Evolutionary conservation across 2,329 filamentous ascomycete species (phyloP).

Genomic region (Botrytis byssoidea): DNA sequence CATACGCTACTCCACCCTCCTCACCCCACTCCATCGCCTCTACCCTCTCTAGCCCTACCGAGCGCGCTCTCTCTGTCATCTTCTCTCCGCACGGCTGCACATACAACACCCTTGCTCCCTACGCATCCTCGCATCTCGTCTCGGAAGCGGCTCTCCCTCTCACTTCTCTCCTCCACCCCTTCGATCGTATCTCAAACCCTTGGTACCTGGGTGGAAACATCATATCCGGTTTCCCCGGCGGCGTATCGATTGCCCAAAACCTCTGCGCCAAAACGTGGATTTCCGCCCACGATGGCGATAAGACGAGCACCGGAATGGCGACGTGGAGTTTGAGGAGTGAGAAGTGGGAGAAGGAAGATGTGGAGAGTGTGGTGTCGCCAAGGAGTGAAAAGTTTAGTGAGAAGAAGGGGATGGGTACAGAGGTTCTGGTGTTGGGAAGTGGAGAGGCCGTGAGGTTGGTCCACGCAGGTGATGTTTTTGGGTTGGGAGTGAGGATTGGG

Average conservation of each 20-base stretch:
- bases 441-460: slow-evolving; percentile 47
- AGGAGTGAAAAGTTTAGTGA: slow-evolving; percentile 28
- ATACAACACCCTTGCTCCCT: slow-evolving; percentile 53
- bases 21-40: slow-evolving; percentile 29
- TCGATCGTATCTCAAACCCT: slow-evolving; percentile 57
- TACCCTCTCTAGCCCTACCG: slow-evolving; percentile 39
- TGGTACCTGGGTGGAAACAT: slow-evolving; percentile 62
- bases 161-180: slow-evolving; percentile 63
- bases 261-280: slow-evolving; percentile 59
- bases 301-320: slow-evolving; percentile 53
- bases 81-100: slow-evolving; percentile 64
- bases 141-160: slow-evolving; percentile 58
- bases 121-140: slow-evolving; percentile 56
- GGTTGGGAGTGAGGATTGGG: slow-evolving; percentile 44
- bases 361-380: slow-evolving; percentile 41
- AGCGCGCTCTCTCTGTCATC: slow-evolving; percentile 56
- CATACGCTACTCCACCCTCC: slow-evolving; percentile 29
- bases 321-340: slow-evolving; percentile 51
- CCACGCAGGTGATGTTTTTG: not conserved
- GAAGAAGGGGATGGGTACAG: slow-evolving; percentile 38
- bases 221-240: slow-evolving; percentile 55
- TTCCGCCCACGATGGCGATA: slow-evolving; percentile 59
- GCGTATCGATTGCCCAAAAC: slow-evolving; percentile 54
- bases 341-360: slow-evolving; percentile 47
- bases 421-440: slow-evolving; percentile 44